Conservation (phyloP, 306 rosid genomes). For the Dalbergia oliveri region DNA sequence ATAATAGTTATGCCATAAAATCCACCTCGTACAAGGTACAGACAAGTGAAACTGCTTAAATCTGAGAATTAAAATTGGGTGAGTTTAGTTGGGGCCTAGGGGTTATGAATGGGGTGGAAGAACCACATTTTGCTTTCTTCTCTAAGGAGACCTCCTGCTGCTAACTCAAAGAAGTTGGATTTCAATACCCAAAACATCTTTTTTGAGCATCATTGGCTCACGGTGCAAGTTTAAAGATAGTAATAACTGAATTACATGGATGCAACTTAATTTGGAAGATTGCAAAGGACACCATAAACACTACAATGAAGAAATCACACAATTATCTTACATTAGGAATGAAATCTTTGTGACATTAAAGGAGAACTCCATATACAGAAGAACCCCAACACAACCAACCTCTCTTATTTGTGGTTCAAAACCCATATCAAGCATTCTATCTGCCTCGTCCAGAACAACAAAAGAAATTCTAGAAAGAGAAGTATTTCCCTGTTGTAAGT, state of each 20-base stretch:
- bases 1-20: constrained; percentile 37
- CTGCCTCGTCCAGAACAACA: constrained; percentile 92
- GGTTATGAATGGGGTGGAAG: too few species aligned
- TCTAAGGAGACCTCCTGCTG: not conserved
- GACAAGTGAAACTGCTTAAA: constrained; percentile 29
- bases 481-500: constrained; percentile 89
- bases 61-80: not conserved
- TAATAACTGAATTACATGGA: constrained; percentile 12
- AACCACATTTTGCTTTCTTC: constrained; percentile 26
- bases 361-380: not conserved
- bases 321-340: constrained; percentile 24
- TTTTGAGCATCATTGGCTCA: constrained; percentile 5
- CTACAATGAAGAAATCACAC: constrained; percentile 10
- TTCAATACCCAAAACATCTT: constrained; percentile 25
- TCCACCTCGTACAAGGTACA: constrained; percentile 5
- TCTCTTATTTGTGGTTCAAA: constrained; percentile 90
- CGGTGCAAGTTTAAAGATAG: constrained; percentile 16
- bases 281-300: constrained; percentile 36
- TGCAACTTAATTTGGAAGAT: constrained; percentile 39
- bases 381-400: constrained; percentile 53
- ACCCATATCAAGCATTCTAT: constrained; percentile 97
- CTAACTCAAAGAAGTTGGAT: constrained; percentile 13
- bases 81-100: too few species aligned
- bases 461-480: constrained; percentile 78
- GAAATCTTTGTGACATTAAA: constrained; percentile 1